Base-by-base conservation (phyloP, 192 early-diverging fungal genomes). In the Dissophora ornata region DNA sequence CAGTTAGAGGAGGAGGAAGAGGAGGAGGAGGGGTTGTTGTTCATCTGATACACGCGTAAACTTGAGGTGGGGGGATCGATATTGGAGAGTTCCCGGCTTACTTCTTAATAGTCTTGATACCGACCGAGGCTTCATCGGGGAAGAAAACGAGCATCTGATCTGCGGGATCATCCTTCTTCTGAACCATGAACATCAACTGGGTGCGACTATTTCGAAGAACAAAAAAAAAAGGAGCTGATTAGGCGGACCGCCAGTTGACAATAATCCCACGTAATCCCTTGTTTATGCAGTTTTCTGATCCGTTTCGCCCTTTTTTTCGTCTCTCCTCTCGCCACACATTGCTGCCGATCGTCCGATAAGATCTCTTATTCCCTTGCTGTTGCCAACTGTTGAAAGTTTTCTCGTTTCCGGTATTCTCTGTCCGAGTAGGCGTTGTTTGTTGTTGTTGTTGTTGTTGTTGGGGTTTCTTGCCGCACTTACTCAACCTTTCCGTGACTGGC, bases 121-220 rank as follows among this genome's bases (percentile, higher is more conserved):
- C 96, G 16, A 99, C 91, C 5, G 91, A 90, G 36, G 87, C 85
- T 42, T 93, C 94, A 34, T 95, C 94, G 11, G 95, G 92, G 86
- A 99, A 97, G 69, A 96, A 95, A 9, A 96, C 92, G 33, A 97
- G 87, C 67, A 96, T 85, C 67, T 94, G 92, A 58, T 94, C 94
- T 32, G 86, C 86, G 6, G 90, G 90, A 73, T 94, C 89, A 65
- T 91, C 86, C 65, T 89, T 86, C 69, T 91, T 92, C 62, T 93
- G 88, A 29, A 97, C 93, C 32, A 94, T 84, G 81, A 96, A 95
- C 21, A 91, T 95, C 80, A 97, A 85, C 4, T 80, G 80, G 18
- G 86, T 84, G 28, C 94, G 92, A 63, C 91, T 92, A 67, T 9
- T n/a, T 38, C 36, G 13, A 38, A 38, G 36, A 51, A 51, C n/a